Evolutionary conservation across 1,284 basidiomycete genomes (phyloP), one percentile per base, ranked within the genome.

Genomic region (Phylloporus sp.): DNA sequence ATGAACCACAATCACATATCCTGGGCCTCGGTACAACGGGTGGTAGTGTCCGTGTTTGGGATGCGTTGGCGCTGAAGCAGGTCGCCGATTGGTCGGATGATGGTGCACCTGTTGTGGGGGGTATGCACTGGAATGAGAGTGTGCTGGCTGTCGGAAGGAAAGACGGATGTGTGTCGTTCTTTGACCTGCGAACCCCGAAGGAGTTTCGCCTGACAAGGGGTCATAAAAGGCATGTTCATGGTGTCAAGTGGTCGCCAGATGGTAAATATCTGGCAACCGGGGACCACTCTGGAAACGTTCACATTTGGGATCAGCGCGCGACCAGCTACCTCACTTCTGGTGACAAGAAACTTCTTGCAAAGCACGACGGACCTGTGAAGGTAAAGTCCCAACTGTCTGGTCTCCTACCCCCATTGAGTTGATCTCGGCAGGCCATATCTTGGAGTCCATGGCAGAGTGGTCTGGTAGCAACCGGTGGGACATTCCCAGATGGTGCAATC

Each of bases 391-490:
- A 51, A 51, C 22, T 8, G 54, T 39, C 51, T 46, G 2, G 24
- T 32, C 24, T n/a, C 29, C 11, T 26, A 5, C 26, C 31, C 22
- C 50, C 18, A 40, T 32, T 58, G 49, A 64, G 57, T 42, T 46
- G 51, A 56, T 49, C 40, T 57, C 62, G 46, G 59, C 64, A 95
- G 92, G 94, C 94, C 1, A 79, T 98, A 40, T 88, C 93, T 0
- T 98, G 96, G 94, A 95, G 91, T 73, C 95, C 95, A 0, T 97
- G 95, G 94, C 89, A 94, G 70, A 81, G 86, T 1, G 92, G 90
- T 68, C 79, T 96, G 7, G 84, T 98, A 28, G 94, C 94, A 2
- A 91, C 93, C 0, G 96, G 95, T 8, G 95, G 95, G 63, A 85
- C 86, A 0, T 85, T 85, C 11, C 81, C 83, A 12, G 88, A 91